phyloP scores from a whole-genome alignment of 306 rosid genomes.

The Carpinus viminea region DNA sequence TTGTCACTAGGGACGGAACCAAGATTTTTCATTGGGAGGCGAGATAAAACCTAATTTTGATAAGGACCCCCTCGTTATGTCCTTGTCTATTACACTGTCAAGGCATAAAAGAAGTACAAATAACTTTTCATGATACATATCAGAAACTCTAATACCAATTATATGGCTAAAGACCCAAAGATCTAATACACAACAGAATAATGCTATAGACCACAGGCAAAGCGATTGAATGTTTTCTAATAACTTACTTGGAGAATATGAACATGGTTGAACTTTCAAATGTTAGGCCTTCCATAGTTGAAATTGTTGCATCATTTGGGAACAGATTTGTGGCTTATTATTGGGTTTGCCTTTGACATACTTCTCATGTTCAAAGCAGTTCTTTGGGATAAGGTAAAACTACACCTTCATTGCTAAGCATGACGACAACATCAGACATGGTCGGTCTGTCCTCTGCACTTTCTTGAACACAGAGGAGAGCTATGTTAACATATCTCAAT shows the following conservation, averaged over 20 bases:
- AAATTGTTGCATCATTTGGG: neutral
- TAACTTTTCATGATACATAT: no score
- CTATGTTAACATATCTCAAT: conserved; percentile 35
- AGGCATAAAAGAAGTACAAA: no score
- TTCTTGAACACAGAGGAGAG: conserved; percentile 37
- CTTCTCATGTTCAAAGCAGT: neutral
- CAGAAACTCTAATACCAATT: no score
- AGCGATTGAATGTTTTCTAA: no score
- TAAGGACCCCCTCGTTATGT: no score
- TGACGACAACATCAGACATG: conserved; percentile 36
- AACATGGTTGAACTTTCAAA: neutral
- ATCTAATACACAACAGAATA: no score
- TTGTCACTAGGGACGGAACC: no score
- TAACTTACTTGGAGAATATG: no score
- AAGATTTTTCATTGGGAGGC: no score
- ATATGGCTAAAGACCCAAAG: no score
- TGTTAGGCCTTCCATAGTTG: neutral
- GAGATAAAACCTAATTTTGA: no score
- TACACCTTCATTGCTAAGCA: neutral
- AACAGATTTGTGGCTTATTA: neutral
- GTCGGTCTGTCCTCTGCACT: conserved; percentile 37
- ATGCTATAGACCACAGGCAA: neutral
- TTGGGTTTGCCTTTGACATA: neutral
- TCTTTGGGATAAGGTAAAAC: conserved; percentile 2
- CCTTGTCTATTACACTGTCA: no score